Conservation (phyloP, 257 asterid genomes). For the Misopates orontium region DNA sequence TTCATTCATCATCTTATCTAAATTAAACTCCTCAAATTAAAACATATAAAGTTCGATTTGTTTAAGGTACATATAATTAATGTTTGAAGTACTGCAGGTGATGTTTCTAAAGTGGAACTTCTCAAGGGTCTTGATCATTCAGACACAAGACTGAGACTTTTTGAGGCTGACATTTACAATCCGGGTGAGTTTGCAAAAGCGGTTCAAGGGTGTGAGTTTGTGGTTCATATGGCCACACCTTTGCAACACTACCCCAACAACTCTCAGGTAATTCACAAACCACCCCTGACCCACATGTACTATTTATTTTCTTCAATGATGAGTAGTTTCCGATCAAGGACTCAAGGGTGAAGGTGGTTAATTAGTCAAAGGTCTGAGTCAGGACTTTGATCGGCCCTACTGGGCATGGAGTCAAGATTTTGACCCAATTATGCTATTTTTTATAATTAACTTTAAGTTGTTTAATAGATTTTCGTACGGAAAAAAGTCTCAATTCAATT, state of each 20-base stretch:
- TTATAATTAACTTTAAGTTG: no score
- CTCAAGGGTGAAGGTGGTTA: no score
- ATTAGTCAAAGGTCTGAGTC: no score
- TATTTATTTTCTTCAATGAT: no score
- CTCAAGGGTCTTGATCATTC: slow-evolving; percentile 46
- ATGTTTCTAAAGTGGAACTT: slow-evolving; percentile 53
- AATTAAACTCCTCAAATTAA: no score
- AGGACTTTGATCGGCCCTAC: no score
- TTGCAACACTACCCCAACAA: slow-evolving; percentile 32
- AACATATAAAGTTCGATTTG: not conserved
- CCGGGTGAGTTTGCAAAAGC: slow-evolving; percentile 51
- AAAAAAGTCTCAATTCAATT: no score
- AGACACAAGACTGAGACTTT: slow-evolving; percentile 44
- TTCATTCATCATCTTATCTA: slow-evolving; percentile 1
- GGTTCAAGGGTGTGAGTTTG: slow-evolving; percentile 51
- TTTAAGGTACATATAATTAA: not conserved
- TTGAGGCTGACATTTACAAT: slow-evolving; percentile 65
- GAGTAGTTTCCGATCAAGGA: no score
- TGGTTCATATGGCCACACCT: slow-evolving; percentile 74
- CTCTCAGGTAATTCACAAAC: slow-evolving; percentile 24
- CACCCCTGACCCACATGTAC: no score
- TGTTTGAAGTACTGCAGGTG: slow-evolving; percentile 35
- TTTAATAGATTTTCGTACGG: no score
- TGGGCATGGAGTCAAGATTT: no score
- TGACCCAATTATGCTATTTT: no score